A percentile compares a stretch with the other conserved stretches of the same genome.
Conservation (phyloP, 2,329 filamentous ascomycete species). For the Simplicillium sp. region DNA sequence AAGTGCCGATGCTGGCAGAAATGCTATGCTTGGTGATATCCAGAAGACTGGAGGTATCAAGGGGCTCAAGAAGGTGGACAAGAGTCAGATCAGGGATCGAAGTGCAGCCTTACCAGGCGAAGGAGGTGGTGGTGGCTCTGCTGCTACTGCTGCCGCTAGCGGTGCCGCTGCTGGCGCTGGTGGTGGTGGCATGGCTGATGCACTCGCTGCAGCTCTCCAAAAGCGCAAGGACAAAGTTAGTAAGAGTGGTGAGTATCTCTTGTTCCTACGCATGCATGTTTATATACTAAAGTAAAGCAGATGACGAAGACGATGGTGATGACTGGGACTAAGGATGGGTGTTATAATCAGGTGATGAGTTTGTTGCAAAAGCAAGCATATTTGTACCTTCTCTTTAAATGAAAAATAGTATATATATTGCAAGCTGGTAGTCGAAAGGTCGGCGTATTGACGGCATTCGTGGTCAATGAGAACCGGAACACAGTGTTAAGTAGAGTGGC, state of each 20-base stretch:
- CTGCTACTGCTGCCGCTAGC: constrained; percentile 35
- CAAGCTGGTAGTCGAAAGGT: too few relatives aligned
- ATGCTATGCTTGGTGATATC: constrained; percentile 61
- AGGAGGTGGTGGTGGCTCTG: constrained; percentile 40
- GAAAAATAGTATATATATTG: too few relatives aligned
- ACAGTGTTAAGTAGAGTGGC: too few relatives aligned
- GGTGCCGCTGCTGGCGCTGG: constrained; percentile 39
- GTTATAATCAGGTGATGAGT: neutral
- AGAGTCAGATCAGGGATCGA: constrained; percentile 59
- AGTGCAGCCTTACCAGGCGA: constrained; percentile 48
- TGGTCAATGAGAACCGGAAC: too few relatives aligned
- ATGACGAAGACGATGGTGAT: constrained; percentile 70
- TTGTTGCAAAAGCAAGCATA: neutral
- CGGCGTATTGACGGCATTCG: too few relatives aligned
- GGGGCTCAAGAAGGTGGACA: constrained; percentile 67
- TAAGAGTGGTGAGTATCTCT: constrained; percentile 69
- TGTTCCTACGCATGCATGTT: neutral
- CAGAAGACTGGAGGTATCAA: constrained; percentile 58
- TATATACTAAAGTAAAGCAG: constrained; percentile 27
- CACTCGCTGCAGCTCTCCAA: constrained; percentile 66
- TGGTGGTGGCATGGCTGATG: constrained; percentile 68
- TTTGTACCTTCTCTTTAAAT: neutral
- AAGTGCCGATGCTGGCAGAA: constrained; percentile 34
- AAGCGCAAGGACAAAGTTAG: constrained; percentile 91
- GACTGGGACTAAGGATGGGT: constrained; percentile 47